Evolutionary conservation across 75 land plant species (phyloP).

Genomic region (Cryptomeria japonica): DNA sequence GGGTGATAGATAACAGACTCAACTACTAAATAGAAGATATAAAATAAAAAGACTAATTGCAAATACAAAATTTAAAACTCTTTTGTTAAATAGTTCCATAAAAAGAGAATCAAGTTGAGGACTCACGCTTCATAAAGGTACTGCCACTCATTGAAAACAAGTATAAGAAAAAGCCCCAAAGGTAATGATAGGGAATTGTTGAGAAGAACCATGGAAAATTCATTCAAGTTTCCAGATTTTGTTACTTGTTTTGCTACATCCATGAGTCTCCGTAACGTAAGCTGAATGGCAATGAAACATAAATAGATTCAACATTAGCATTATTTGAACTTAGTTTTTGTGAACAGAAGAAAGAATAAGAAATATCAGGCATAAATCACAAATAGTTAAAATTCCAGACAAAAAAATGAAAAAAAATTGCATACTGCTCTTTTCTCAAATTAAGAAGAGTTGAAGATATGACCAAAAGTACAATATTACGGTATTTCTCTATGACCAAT

Average conservation of each 20-base stretch:
- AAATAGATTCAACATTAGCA: background rate
- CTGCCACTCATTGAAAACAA: slow-evolving; percentile 28
- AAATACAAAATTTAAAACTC: background rate
- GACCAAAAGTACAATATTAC: background rate
- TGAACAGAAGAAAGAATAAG: background rate
- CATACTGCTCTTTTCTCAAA: background rate
- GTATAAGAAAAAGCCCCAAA: slow-evolving; percentile 38
- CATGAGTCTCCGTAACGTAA: slow-evolving; percentile 50
- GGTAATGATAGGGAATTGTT: slow-evolving; percentile 55
- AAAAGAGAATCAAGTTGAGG: background rate
- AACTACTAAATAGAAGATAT: background rate
- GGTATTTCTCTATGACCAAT: background rate
- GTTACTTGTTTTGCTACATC: slow-evolving; percentile 51
- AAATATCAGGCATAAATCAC: background rate
- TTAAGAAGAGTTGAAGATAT: slow-evolving; percentile 3
- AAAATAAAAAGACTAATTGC: background rate
- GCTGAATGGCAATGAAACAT: slow-evolving; percentile 21
- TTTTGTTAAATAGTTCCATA: background rate
- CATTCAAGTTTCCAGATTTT: slow-evolving; percentile 47
- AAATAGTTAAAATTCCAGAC: background rate
- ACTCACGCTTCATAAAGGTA: slow-evolving; percentile 28
- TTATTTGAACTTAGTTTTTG: background rate
- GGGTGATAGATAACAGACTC: background rate
- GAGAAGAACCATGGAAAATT: slow-evolving; percentile 56
- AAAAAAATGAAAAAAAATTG: background rate